Percentiles rank a stretch among this genome's conserved stretches.
Conservation (phyloP, 129 eudicot genomes). For the Pulicaria dysenterica region DNA sequence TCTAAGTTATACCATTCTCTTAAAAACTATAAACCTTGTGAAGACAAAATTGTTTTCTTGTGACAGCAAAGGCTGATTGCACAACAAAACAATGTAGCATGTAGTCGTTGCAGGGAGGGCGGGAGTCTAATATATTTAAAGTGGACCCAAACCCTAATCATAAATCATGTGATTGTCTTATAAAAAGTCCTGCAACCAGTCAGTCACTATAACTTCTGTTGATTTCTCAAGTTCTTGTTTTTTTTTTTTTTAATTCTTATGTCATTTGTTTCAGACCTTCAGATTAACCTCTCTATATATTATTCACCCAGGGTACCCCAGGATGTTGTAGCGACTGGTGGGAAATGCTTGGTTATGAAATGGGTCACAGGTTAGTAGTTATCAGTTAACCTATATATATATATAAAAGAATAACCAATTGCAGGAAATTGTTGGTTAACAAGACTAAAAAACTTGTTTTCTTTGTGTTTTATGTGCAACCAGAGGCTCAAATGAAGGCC, state of each 20-base stretch:
- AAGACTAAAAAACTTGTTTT: conserved; percentile 9
- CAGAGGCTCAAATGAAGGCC: conserved; percentile 76
- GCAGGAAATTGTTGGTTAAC: conserved; percentile 14
- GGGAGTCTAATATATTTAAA: too few relatives aligned
- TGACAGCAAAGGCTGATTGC: too few relatives aligned
- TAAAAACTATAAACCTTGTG: too few relatives aligned
- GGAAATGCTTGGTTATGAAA: conserved; percentile 75
- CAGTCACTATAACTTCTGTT: neutral
- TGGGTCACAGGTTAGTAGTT: conserved; percentile 85
- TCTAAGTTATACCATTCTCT: too few relatives aligned
- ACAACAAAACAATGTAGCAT: too few relatives aligned
- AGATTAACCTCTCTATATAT: conserved; percentile 9
- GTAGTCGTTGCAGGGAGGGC: too few relatives aligned
- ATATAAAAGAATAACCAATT: neutral
- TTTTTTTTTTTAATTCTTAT: conserved; percentile 17
- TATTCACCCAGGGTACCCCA: conserved; percentile 78
- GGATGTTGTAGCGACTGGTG: conserved; percentile 87
- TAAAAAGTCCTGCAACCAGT: neutral
- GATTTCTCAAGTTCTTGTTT: neutral
- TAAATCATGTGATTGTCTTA: neutral
- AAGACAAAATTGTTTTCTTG: too few relatives aligned
- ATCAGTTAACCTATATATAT: neutral
- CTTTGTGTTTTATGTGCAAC: conserved; percentile 19
- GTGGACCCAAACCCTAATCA: neutral
- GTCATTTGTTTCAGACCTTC: conserved; percentile 3